Percentiles rank a stretch among this genome's conserved stretches.
Conservation (phyloP, 805 yeast genomes). For the Lipomyces chichibuensis region DNA sequence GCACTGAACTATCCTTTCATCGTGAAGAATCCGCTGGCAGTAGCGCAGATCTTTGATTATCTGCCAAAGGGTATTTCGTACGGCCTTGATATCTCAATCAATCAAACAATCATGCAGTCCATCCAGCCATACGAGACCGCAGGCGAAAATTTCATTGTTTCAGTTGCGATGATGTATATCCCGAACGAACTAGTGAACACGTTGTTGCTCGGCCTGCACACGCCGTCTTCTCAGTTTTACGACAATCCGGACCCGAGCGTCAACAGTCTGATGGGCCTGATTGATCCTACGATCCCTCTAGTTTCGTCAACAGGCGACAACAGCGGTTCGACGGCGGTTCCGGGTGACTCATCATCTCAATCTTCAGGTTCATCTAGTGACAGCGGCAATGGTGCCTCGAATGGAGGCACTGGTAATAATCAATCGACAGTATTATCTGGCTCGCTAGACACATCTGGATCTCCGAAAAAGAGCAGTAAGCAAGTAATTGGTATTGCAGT, state of each 20-base stretch:
- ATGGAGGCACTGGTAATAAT: constrained; percentile 35
- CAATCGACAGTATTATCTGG: constrained; percentile 36
- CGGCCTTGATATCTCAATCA: constrained; percentile 56
- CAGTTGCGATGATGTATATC: constrained; percentile 87
- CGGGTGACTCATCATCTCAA: neutral
- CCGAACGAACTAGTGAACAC: constrained; percentile 57
- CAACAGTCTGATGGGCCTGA: constrained; percentile 61
- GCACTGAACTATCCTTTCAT: constrained; percentile 84
- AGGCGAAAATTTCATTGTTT: constrained; percentile 65
- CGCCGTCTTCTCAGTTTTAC: constrained; percentile 63
- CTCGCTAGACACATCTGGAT: constrained; percentile 42
- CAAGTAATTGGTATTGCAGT: constrained; percentile 76
- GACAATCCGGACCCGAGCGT: constrained; percentile 59
- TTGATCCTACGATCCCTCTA: constrained; percentile 58
- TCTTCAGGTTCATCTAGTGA: constrained; percentile 10
- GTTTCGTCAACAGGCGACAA: constrained; percentile 20
- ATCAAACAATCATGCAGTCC: constrained; percentile 61
- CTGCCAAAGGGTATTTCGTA: constrained; percentile 71
- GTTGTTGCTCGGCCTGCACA: constrained; percentile 55
- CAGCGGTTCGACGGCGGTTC: constrained; percentile 7
- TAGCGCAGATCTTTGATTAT: constrained; percentile 83
- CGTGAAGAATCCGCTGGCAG: constrained; percentile 68
- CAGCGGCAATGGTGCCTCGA: constrained; percentile 15
- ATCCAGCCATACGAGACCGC: constrained; percentile 73
- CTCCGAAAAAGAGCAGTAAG: constrained; percentile 38